These are phyloP conservation scores for Pythium phragmitis DNA, from an alignment of 352 stramenopile species.

Conservation along the genomic window DNA sequence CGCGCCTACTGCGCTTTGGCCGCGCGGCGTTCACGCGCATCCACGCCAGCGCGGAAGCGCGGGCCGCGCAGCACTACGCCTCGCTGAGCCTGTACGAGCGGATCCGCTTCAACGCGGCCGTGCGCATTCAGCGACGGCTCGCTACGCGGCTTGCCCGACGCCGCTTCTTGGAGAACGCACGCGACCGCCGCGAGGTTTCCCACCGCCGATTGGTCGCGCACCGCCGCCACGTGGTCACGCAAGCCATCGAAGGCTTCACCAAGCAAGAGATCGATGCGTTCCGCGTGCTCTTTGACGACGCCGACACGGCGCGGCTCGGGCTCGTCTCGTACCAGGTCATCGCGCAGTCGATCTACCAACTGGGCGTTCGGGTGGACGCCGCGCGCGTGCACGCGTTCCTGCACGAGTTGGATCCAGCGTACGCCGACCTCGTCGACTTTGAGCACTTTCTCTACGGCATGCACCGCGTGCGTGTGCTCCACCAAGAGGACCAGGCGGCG, in stretches of 20 bases:
- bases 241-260: conserved; percentile 61
- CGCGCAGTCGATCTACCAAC: conserved; percentile 67
- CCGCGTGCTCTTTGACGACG: conserved; percentile 55
- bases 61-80: conserved; percentile 35
- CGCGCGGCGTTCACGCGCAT: conserved; percentile 48
- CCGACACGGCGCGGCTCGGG: conserved; percentile 58
- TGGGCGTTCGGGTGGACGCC: conserved; percentile 56
- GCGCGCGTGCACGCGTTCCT: conserved; percentile 51
- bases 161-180: conserved; percentile 49
- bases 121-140: conserved; percentile 63
- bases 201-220: conserved; percentile 39
- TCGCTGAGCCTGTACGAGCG: conserved; percentile 68
- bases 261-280: conserved; percentile 68
- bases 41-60: conserved; percentile 29
- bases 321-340: conserved; percentile 71
- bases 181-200: conserved; percentile 40
- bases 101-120: conserved; percentile 63
- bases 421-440: conserved; percentile 76
- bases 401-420: conserved; percentile 56
- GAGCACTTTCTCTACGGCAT: conserved; percentile 84
- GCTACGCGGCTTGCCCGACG: conserved; percentile 50
- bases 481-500: conserved; percentile 50
- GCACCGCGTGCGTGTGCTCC: conserved; percentile 65
- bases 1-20: conserved; percentile 41
- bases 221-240: conserved; percentile 41